Base-by-base conservation (phyloP, 441 rosid genomes). In the Jatropha podagrica region DNA sequence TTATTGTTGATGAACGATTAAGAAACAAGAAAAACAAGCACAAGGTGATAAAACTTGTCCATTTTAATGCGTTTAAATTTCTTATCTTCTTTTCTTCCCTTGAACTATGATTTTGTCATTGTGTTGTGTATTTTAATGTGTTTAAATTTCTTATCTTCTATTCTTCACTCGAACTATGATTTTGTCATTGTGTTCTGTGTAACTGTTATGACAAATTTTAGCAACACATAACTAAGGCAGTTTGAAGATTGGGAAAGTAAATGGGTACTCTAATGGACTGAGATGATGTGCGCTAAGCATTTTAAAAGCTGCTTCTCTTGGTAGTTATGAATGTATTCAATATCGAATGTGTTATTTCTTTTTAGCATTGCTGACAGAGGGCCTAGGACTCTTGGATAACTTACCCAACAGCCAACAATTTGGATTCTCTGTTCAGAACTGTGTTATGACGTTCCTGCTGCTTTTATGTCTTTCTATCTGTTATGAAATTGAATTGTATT, bases 1-100 rank as follows among this genome's bases (percentile, higher is more conserved):
- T 93, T 85, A 94, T 91, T 77, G 87, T 88, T 68, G 97, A 93
- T 82, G 99, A 95, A 83, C 97, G 98, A 20, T 76, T 93, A 79
- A 86, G 90, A 69, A 77, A 81, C 58, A 86, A 88, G 85, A 93
- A 87, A 77, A 88, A 85, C 83, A 95, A 93, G 69, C 92, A 93
- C 85, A 95, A 92, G 98, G 99, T 93, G 54, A 72, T 74, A 60
- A 76, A 54, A 49, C 55, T 56, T 70, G 40, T 64, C 67, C 37
- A 17, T 65, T 69, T 65, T 17, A 23, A 9, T 77, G 32, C 1
- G 32, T 32, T 32, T 42, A 55, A 44, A 20, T 58, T 67, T 66
- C 41, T 56, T 15, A 26, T 5, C 49, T 7, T 42, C 1, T 74
- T 70, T 49, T 42, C 61, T 5, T 5, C n/a, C 69, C 26, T 54